Base-by-base conservation (phyloP, 352 stramenopile species). In the Globisporangium cystogenes region DNA sequence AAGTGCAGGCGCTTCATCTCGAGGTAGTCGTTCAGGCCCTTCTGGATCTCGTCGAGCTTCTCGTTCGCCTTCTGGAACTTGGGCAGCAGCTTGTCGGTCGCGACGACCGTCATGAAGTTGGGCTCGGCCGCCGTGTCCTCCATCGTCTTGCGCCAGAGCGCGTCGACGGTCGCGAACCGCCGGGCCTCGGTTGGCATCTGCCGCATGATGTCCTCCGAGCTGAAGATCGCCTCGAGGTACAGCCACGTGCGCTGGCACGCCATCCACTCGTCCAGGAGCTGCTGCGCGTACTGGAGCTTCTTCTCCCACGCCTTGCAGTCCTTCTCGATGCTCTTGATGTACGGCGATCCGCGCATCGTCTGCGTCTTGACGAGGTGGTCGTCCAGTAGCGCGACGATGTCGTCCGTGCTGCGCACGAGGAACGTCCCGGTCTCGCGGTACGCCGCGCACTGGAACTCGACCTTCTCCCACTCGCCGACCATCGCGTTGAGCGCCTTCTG, bases 141-240 rank as follows among this genome's bases (percentile, higher is more conserved):
- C 87, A 98, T 96, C 1, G 84, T 96, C 66, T 96, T 94, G n/a
- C 85, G 74, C 89, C 89, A 97, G 2, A 96, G 49, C 10, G 84
- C 79, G 51, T 96, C 89, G 36, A 97, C 87, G 36, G 78, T 90
- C 6, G 84, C 87, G 61, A 97, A 97, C 0, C 87, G 79, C 35
- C 87, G 68, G 2, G 86, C 87, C 48, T 98, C 90, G 0, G 87
- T 96, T 5, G 93, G 93, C 78, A 98, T 96, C 72, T 98, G 93
- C 12, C 92, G 73, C 88, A 98, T 97, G 44, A 98, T 98, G 55
- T 98, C 95, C 39, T 97, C 89, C 1, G 83, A 96, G 52, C 81
- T 93, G 60, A 98, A 98, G 47, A 98, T 98, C 5, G 94, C 90
- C 66, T 98, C 92, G 7, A 98, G 76, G 59, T 98, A 98, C 29